Base-by-base conservation (phyloP, 164 flowering plant genomes). In the Cinnamomum micranthum region DNA sequence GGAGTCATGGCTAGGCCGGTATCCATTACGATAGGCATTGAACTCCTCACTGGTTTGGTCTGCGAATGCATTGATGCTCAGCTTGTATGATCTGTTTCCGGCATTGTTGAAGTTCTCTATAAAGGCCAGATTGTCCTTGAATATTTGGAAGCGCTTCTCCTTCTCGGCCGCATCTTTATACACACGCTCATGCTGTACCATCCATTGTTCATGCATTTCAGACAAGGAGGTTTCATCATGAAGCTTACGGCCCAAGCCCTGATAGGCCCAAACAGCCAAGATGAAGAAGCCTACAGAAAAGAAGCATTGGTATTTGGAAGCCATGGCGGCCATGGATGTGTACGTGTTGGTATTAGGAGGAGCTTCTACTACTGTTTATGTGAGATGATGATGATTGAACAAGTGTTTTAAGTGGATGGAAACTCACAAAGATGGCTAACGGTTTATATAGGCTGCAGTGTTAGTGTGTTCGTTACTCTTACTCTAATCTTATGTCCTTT, bases 1-100 rank as follows among this genome's bases (percentile, higher is more conserved):
- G 5, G 75, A 12, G 6, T 52, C 14, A 17, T 12, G 35, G 14
- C 1, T 7, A 24, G 19, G 17, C 64, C 71, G 77, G 25, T 59
- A 76, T 6, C 84, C 81, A 12, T 51, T 81, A 6, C 68, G 75
- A 51, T 72, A 15, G 2, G 80, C 71, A 2, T 41, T 28, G 58
- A 85, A 83, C 27, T 81, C 84, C 15, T 83, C 85, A 31, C 72
- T 75, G 13, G 83, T 83, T 9, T 65, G 71, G 50, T 83, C 85
- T 22, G 81, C 79, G 71, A 77, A 85, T 47, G 66, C 52, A 71
- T 83, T 79, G 1, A 79, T 71, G 47, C 77, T 41, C 10, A 85
- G 80, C 72, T 72, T 76, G 69, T 78, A 80, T 0, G 76, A 25
- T 65, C 25, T 15, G 17, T 50, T 50, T n/a, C 73, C 80, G 1